phyloP scores from a whole-genome alignment of 148 eudicot species.

The Pharnaceum exiguum region DNA sequence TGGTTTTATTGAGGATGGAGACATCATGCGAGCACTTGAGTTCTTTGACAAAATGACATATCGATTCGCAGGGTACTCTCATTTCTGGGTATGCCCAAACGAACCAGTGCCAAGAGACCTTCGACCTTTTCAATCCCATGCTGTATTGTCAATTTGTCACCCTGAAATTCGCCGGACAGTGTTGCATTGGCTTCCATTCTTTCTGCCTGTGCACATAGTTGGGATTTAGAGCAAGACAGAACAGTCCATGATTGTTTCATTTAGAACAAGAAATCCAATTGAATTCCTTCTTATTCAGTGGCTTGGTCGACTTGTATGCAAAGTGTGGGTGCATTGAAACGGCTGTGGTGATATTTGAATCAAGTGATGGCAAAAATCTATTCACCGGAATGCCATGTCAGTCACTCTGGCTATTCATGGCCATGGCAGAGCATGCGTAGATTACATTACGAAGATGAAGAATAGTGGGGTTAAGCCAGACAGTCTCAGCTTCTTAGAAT shows the following conservation, averaged over 20 bases:
- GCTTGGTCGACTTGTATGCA: slow-evolving; percentile 70
- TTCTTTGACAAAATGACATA: slow-evolving; percentile 65
- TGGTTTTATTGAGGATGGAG: slow-evolving; percentile 67
- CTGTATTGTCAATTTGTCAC: slow-evolving; percentile 16
- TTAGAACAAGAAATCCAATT: slow-evolving; percentile 25
- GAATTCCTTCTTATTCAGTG: slow-evolving; percentile 46
- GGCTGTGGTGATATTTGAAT: slow-evolving; percentile 49
- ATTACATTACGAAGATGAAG: slow-evolving; percentile 58
- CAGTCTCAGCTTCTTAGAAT: slow-evolving; percentile 69
- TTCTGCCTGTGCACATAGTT: slow-evolving; percentile 72
- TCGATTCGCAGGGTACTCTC: slow-evolving; percentile 74
- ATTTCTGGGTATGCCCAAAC: slow-evolving; percentile 64
- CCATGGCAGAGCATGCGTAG: slow-evolving; percentile 40
- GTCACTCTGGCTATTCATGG: slow-evolving; percentile 80
- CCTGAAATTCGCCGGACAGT: slow-evolving; percentile 43
- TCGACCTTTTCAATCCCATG: slow-evolving; percentile 56
- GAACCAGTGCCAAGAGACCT: slow-evolving; percentile 44
- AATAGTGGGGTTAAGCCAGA: slow-evolving; percentile 50
- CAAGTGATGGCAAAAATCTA: slow-evolving; percentile 39
- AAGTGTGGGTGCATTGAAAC: slow-evolving; percentile 65
- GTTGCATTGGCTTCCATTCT: slow-evolving; percentile 65
- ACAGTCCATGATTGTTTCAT: slow-evolving; percentile 38
- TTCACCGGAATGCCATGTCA: slow-evolving; percentile 83
- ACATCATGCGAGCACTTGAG: slow-evolving; percentile 37
- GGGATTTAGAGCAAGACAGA: slow-evolving; percentile 62